A percentile compares a stretch with the other conserved stretches of the same genome.
Conservation (phyloP, 495 filamentous ascomycete genomes). For the Penicillium paradoxum region DNA sequence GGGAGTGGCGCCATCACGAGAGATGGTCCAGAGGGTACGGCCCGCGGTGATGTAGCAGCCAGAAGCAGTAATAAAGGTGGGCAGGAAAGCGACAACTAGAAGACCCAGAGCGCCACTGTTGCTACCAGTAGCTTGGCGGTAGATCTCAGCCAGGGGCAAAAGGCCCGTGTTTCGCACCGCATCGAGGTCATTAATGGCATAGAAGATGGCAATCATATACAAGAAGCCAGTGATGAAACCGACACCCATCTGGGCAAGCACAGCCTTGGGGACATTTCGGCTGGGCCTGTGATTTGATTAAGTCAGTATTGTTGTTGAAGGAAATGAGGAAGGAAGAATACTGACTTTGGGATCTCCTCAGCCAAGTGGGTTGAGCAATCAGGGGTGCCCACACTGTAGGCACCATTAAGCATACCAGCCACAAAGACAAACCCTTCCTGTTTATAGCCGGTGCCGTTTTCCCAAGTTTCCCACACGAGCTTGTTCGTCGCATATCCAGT, state of each 20-base stretch:
- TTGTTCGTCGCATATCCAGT: conserved; percentile 47
- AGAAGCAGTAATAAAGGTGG: conserved; percentile 56
- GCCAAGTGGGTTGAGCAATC: conserved; percentile 73
- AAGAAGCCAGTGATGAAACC: conserved; percentile 46
- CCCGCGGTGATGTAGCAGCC: conserved; percentile 71
- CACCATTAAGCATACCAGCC: conserved; percentile 77
- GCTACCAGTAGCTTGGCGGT: conserved; percentile 69
- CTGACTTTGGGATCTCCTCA: conserved; percentile 69
- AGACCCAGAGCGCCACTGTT: conserved; percentile 52
- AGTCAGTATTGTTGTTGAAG: background rate
- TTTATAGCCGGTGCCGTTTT: conserved; percentile 63
- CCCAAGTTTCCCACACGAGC: conserved; percentile 61
- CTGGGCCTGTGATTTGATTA: conserved; percentile 28
- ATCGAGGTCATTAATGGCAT: conserved; percentile 42
- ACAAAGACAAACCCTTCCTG: conserved; percentile 73
- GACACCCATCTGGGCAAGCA: conserved; percentile 45
- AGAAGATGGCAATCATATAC: conserved; percentile 52
- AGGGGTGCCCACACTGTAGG: conserved; percentile 78
- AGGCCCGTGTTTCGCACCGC: conserved; percentile 41
- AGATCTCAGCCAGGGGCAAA: conserved; percentile 76
- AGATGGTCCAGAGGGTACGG: conserved; percentile 82
- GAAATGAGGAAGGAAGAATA: background rate
- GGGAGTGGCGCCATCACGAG: conserved; percentile 61
- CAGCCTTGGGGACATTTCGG: conserved; percentile 47
- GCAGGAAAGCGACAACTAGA: conserved; percentile 63